phyloP scores from a whole-genome alignment of 2,329 filamentous ascomycete genomes.

The Alternaria gansuensis region DNA sequence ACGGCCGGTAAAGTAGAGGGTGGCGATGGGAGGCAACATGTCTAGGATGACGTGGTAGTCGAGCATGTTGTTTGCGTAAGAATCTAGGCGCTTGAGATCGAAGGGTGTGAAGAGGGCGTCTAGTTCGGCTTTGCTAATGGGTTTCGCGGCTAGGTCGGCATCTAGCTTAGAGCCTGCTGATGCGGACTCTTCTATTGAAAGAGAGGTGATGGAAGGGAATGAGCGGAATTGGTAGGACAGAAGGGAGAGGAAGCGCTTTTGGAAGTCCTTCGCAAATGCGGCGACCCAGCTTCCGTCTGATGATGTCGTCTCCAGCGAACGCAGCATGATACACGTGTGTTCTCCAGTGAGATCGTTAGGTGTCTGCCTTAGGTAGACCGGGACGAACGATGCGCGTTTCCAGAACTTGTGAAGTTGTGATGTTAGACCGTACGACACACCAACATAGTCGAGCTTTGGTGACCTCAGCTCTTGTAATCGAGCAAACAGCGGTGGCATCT shows the following conservation, averaged over 20 bases:
- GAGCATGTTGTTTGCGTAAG: slow-evolving; percentile 95
- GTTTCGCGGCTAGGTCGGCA: slow-evolving; percentile 57
- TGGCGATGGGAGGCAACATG: slow-evolving; percentile 82
- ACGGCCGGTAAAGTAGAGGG: slow-evolving; percentile 83
- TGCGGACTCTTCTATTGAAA: slow-evolving; percentile 89
- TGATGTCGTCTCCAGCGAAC: slow-evolving; percentile 69
- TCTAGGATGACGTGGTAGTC: slow-evolving; percentile 98
- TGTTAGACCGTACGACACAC: slow-evolving; percentile 94
- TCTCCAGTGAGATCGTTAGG: slow-evolving; percentile 96
- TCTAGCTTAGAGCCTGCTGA: slow-evolving; percentile 75
- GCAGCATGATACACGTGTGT: slow-evolving; percentile 97
- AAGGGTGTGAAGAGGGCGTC: slow-evolving; percentile 85
- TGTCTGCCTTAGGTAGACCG: slow-evolving; percentile 94
- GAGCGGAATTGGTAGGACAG: slow-evolving; percentile 91
- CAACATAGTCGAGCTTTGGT: slow-evolving; percentile 85
- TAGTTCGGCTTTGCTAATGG: slow-evolving; percentile 77
- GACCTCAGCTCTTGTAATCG: slow-evolving; percentile 85
- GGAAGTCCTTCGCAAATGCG: slow-evolving; percentile 91
- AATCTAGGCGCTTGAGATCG: slow-evolving; percentile 92
- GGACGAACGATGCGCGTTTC: slow-evolving; percentile 86
- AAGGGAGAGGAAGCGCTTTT: slow-evolving; percentile 87
- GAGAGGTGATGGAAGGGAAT: slow-evolving; percentile 79
- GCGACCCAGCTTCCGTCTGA: slow-evolving; percentile 83
- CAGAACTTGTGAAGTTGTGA: slow-evolving; percentile 91
- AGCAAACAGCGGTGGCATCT: slow-evolving; percentile 92